A percentile compares a stretch with the other conserved stretches of the same genome.
Evolutionary conservation across 2,329 filamentous ascomycete genomes (phyloP).

Genomic region (Talaromyces verruculosus): DNA sequence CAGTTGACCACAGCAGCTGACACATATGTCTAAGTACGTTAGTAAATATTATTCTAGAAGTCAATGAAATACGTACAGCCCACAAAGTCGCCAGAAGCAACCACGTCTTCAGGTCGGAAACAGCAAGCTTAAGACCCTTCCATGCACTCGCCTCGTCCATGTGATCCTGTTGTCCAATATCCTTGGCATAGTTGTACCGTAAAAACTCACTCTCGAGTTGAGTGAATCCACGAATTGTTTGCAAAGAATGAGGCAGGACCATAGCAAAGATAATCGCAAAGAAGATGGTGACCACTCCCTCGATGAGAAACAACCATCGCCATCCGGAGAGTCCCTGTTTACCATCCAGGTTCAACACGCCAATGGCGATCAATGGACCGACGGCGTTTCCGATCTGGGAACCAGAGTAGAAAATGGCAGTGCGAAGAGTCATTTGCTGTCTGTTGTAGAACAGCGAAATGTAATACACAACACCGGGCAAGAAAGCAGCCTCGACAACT

Average conservation of each 20-base stretch:
- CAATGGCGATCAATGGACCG: conserved; percentile 42
- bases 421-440: conserved; percentile 24
- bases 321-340: conserved; percentile 43
- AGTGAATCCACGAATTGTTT: conserved; percentile 40
- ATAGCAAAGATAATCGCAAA: conserved; percentile 54
- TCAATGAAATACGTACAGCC: conserved; percentile 25
- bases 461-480: conserved; percentile 66
- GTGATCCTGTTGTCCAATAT: conserved; percentile 29
- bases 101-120: conserved; percentile 40
- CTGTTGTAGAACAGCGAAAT: conserved; percentile 67
- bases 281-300: conserved; percentile 40
- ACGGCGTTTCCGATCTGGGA: conserved; percentile 46
- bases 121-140: conserved; percentile 34
- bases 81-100: conserved; percentile 36
- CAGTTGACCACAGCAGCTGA: conserved; percentile 46
- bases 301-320: conserved; percentile 55
- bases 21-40: conserved; percentile 38
- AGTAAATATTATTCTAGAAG: conserved; percentile 27
- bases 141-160: conserved; percentile 28
- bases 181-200: conserved; percentile 39
- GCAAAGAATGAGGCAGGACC: conserved; percentile 59
- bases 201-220: conserved; percentile 41
- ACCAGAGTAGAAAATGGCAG: conserved; percentile 46
- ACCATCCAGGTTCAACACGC: conserved; percentile 38
- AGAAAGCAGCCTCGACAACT: conserved; percentile 64